phyloP scores from a whole-genome alignment of 768 basidiomycete species.

The Collybia mongolica region DNA sequence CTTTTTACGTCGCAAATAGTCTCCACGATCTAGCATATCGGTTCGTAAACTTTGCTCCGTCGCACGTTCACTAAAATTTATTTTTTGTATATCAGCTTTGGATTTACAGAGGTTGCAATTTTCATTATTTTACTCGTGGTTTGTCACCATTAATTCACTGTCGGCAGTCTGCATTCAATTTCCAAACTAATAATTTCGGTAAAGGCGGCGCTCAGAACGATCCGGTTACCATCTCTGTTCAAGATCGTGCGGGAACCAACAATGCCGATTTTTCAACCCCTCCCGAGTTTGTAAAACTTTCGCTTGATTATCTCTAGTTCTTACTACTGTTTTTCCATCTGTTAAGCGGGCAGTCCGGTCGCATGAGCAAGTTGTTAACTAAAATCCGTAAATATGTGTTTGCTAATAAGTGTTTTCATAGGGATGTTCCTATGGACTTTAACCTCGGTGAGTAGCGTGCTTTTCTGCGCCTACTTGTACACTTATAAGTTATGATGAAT shows the following conservation, averaged over 20 bases:
- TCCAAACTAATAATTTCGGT: conserved; percentile 54
- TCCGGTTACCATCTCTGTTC: conserved; percentile 47
- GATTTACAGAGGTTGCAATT: conserved; percentile 45
- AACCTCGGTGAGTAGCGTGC: conserved; percentile 18
- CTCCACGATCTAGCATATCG: conserved; percentile 50
- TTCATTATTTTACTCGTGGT: too few species aligned
- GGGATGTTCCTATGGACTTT: conserved; percentile 35
- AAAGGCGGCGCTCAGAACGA: conserved; percentile 46
- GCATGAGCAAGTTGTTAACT: conserved; percentile 23
- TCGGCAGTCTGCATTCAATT: conserved; percentile 22
- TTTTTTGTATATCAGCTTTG: conserved; percentile 24
- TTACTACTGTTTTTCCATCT: not conserved
- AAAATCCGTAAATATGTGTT: too few species aligned
- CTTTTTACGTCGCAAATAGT: conserved; percentile 61
- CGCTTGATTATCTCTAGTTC: not conserved
- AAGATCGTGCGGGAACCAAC: conserved; percentile 40
- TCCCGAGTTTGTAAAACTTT: conserved; percentile 28
- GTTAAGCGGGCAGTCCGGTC: conserved; percentile 31
- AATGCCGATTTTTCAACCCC: conserved; percentile 41
- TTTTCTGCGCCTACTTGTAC: not conserved
- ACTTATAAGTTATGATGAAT: too few species aligned
- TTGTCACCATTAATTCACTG: not conserved
- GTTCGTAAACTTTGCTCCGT: conserved; percentile 52
- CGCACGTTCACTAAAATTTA: not conserved
- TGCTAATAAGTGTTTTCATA: not conserved